These are phyloP conservation scores for Tolypocladium endophyticum DNA, from an alignment of 2,329 filamentous ascomycete species.

Conservation along the genomic window DNA sequence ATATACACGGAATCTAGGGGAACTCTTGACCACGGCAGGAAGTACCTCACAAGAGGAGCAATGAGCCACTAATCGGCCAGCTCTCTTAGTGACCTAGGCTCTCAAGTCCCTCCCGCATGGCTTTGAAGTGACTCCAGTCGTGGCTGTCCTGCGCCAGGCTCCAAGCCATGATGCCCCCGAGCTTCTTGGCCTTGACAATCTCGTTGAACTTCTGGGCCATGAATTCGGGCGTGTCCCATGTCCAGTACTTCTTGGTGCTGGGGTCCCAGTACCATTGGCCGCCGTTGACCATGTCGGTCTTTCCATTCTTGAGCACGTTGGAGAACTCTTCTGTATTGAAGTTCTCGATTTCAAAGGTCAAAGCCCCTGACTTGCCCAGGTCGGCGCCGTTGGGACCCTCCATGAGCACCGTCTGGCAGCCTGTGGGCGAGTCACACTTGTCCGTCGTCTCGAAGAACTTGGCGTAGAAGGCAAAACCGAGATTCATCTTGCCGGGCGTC, in stretches of 20 bases:
- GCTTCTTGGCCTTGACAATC: conserved; percentile 26
- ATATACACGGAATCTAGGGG: not conserved
- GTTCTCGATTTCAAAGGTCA: conserved; percentile 27
- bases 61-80: not conserved
- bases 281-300: conserved; percentile 34
- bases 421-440: conserved; percentile 37
- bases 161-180: conserved; percentile 45
- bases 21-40: not conserved
- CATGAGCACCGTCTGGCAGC: conserved; percentile 47
- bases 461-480: conserved; percentile 59
- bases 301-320: conserved; percentile 27
- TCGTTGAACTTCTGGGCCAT: conserved; percentile 35
- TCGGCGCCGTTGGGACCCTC: conserved; percentile 52
- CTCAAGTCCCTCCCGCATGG: conserved; percentile 21
- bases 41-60: not conserved
- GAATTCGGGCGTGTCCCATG: conserved; percentile 41
- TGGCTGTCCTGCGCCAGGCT: conserved; percentile 37
- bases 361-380: conserved; percentile 34
- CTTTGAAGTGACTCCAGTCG: conserved; percentile 30
- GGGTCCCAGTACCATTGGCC: conserved; percentile 46
- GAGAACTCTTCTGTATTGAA: conserved; percentile 23
- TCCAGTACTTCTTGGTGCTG: conserved; percentile 37
- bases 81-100: not conserved
- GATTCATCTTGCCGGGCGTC: conserved; percentile 43
- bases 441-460: conserved; percentile 50